Evolutionary conservation across 1,139 yeast genomes (phyloP).

Genomic region (Diutina siamensis): DNA sequence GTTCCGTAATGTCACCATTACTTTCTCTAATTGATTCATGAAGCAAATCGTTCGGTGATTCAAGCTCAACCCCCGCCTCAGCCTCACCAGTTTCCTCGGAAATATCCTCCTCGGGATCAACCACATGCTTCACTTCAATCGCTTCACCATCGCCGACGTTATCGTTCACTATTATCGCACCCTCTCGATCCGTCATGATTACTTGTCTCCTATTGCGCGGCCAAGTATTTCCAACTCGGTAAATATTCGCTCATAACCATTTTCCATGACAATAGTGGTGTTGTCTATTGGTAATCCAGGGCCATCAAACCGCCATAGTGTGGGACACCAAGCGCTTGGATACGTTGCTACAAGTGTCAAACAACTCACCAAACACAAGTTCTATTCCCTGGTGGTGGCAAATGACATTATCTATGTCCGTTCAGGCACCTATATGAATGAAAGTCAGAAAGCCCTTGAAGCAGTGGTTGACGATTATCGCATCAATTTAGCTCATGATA

Average conservation of each 20-base stretch:
- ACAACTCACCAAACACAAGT: slow-evolving; percentile 13
- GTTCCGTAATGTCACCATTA: too few relatives aligned
- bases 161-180: too few relatives aligned
- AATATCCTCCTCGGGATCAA: not conserved
- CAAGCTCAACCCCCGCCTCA: not conserved
- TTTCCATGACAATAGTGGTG: slow-evolving; percentile 13
- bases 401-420: slow-evolving; percentile 20
- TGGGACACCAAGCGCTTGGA: slow-evolving; percentile 27
- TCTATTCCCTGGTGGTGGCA: slow-evolving; percentile 17
- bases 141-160: too few relatives aligned
- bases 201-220: too few relatives aligned
- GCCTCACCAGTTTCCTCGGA: not conserved
- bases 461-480: slow-evolving; percentile 14
- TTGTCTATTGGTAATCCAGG: slow-evolving; percentile 37
- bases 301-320: slow-evolving; percentile 26
- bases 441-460: slow-evolving; percentile 21
- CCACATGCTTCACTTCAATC: not conserved
- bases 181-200: too few relatives aligned
- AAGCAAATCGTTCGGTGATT: too few relatives aligned
- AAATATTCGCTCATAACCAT: slow-evolving; percentile 1
- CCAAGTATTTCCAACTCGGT: too few relatives aligned
- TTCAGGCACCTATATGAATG: slow-evolving; percentile 32
- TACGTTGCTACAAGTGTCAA: slow-evolving; percentile 17
- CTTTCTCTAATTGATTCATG: too few relatives aligned
- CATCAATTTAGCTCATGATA: slow-evolving; percentile 11